Evolutionary conservation across 805 yeast species (phyloP).

Genomic region (Ogataea paraovalis): DNA sequence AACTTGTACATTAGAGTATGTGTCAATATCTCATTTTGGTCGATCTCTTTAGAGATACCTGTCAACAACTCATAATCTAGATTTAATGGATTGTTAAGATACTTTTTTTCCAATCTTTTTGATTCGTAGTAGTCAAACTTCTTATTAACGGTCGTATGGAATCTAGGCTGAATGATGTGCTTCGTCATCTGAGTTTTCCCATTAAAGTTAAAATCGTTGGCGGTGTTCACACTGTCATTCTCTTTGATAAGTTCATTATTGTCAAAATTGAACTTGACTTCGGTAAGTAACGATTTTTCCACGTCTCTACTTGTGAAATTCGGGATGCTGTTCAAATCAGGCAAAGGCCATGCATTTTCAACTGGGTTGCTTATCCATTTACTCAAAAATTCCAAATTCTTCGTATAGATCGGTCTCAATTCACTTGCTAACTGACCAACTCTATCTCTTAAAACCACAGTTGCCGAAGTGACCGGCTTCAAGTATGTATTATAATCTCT

Average conservation of each 20-base stretch:
- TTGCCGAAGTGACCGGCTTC: constrained; percentile 71
- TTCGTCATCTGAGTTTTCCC: constrained; percentile 28
- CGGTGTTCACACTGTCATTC: constrained; percentile 20
- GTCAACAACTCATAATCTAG: constrained; percentile 29
- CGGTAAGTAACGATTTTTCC: constrained; percentile 70
- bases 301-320: constrained; percentile 69
- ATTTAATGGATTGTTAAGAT: constrained; percentile 64
- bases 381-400: constrained; percentile 56
- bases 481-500: constrained; percentile 43
- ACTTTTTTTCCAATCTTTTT: constrained; percentile 62
- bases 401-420: constrained; percentile 67
- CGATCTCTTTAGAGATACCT: constrained; percentile 31
- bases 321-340: constrained; percentile 63
- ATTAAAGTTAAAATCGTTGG: constrained; percentile 3
- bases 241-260: constrained; percentile 41
- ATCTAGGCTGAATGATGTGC: constrained; percentile 30
- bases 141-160: constrained; percentile 14
- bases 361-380: constrained; percentile 48
- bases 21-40: constrained; percentile 41
- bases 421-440: constrained; percentile 83
- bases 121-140: constrained; percentile 46
- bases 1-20: constrained; percentile 60
- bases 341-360: constrained; percentile 65
- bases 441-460: constrained; percentile 75
- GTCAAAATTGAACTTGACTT: constrained; percentile 62